Evolutionary conservation across 768 basidiomycete genomes (phyloP), one percentile per base, ranked within the genome.

Genomic region (Rhodotorula graminis): DNA sequence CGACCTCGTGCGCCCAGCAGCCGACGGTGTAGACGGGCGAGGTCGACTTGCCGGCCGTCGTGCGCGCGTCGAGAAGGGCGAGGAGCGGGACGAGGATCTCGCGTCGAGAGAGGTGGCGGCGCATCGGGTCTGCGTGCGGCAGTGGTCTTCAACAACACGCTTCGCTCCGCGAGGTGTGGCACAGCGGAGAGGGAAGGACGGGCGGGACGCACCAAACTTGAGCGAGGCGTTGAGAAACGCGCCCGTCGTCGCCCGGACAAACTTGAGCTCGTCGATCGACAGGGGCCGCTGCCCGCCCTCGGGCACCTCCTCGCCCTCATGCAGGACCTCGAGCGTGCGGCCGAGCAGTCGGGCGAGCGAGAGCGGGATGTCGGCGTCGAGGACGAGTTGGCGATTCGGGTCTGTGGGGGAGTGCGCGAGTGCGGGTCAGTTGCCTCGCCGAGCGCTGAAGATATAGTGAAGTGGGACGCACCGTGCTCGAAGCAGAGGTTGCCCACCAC

Each of bases 401-500:
- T 76, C 76, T 76, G 58, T 18, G 31, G 33, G 40, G 56, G 14
- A 40, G 5, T n/a, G 16, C 31, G 15, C 37, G 37, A 37, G 37
- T 9, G 37, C 37, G 2, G 44, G 40, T 19, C 21, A 23, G 29
- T n/a, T n/a, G n/a, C n/a, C n/a, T n/a, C n/a, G n/a, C n/a, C 10
- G 50, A 42, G n/a, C 21, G 12, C 2, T 42, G 12, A 12, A 10
- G 21, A 31, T 21, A 33, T 37, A 19, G 8, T 14, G 37, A 23
- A 21, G 11, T 11, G 4, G n/a, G 23, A 27, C 75, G 27, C 7
- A 76, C 75, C 72, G 25, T 76, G 69, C 10, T 76, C 75, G 58
- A 71, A 76, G 61, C 72, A 73, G 40, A 68, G 10, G 62, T 76
- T 76, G 19, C 75, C 75, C 0, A 71, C 66, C 1, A 73, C 64